These are phyloP conservation scores for Diaporthe ampelina DNA, from an alignment of 2,329 filamentous ascomycete genomes.

Conservation along the genomic window DNA sequence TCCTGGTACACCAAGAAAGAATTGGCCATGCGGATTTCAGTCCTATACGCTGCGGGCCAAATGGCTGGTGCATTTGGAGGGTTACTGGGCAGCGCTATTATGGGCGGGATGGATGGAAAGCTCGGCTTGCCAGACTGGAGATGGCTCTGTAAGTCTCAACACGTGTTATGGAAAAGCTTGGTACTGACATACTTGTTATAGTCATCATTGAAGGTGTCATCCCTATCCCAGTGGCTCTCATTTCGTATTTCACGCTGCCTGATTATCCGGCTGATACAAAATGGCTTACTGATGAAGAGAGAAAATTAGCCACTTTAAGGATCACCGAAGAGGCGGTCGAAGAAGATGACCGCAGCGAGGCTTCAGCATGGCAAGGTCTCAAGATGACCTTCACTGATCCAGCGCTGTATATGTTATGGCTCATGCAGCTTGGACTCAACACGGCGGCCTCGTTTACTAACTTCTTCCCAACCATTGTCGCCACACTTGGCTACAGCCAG, in stretches of 20 bases:
- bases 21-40: constrained; percentile 32
- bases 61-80: constrained; percentile 40
- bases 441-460: constrained; percentile 50
- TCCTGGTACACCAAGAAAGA: constrained; percentile 40
- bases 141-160: constrained; percentile 23
- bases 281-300: constrained; percentile 43
- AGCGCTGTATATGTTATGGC: constrained; percentile 46
- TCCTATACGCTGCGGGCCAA: constrained; percentile 32
- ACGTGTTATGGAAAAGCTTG: background rate
- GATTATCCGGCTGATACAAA: constrained; percentile 43
- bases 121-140: constrained; percentile 23
- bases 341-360: constrained; percentile 45
- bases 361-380: constrained; percentile 42
- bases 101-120: constrained; percentile 36
- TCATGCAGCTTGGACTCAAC: constrained; percentile 48
- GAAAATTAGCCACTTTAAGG: constrained; percentile 41
- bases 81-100: constrained; percentile 34
- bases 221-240: constrained; percentile 40
- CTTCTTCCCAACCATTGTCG: constrained; percentile 51
- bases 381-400: constrained; percentile 49
- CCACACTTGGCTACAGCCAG: constrained; percentile 47
- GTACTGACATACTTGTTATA: background rate
- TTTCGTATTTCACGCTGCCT: constrained; percentile 38
- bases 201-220: constrained; percentile 39
- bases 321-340: constrained; percentile 43